Base-by-base conservation (phyloP, 2,329 filamentous ascomycete species). In the Colletotrichum magnum region DNA sequence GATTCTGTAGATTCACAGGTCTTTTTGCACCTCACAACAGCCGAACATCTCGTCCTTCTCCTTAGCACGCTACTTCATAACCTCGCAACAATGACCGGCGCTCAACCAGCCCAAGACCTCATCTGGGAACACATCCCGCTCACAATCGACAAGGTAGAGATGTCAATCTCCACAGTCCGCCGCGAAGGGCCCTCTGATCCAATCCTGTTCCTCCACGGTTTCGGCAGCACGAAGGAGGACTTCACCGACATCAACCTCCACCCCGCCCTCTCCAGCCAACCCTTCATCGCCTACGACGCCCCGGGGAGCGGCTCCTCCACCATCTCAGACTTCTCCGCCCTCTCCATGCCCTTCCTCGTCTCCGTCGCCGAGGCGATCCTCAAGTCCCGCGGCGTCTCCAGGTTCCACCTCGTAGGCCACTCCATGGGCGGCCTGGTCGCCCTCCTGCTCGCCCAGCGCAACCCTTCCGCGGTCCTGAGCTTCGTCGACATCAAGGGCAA, bases 401-500 rank as follows among this genome's bases (percentile, higher is more conserved):
- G 60, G n/a, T 73, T 73, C 26, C 74, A 76, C 65, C 63, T 76
- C 21, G 69, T 76, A n/a, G 74, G 75, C 1, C 75, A 76, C 63
- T 76, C 75, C 16, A 76, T 76, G 75, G 74, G 75, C 32, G 74
- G 75, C 6, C 66, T 76, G 6, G 73, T 72, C 0, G 73, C 60
- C 5, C 47, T 75, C 10, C 39, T 71, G 10, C 72, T 75, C 4
- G 75, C 74, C 6, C 61, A 62, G n/a, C 45, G 12, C 2, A 48
- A 52, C 10, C 70, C 67, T 0, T 32, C 26, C 3, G 28, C 58
- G 2, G 63, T 75, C 1, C 63, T 68, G 52, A 75, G 73, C 62
- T 77, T 76, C 58, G 53, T 67, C 63, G 63, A 76, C 64, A 76
- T 76, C 69, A 75, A 76, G 50, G 75, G 75, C 10, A 77, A 76